These are phyloP conservation scores for Monosporascus sp. DNA, from an alignment of 2,329 filamentous ascomycete species.

Conservation along the genomic window DNA sequence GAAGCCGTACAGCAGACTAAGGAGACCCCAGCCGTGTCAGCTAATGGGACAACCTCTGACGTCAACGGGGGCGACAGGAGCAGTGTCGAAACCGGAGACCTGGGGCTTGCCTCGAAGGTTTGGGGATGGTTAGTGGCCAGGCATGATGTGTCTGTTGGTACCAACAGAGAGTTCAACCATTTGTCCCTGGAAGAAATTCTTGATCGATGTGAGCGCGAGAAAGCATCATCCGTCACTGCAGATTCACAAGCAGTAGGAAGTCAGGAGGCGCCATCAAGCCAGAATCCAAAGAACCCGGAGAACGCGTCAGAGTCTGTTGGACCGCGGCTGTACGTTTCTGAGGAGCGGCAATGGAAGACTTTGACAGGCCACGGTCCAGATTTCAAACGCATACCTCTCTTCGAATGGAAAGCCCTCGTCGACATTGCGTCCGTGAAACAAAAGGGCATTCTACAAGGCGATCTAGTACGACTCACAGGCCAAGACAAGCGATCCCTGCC, in stretches of 20 bases:
- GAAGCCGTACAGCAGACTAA: neutral
- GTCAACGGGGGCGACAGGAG: slow-evolving; percentile 1
- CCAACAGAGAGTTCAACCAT: slow-evolving; percentile 28
- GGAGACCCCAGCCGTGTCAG: neutral
- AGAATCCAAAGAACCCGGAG: neutral
- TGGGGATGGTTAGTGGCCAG: slow-evolving; percentile 36
- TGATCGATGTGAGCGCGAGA: slow-evolving; percentile 28
- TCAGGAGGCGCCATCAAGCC: slow-evolving; percentile 1
- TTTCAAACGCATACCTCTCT: slow-evolving; percentile 50
- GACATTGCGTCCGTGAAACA: slow-evolving; percentile 50
- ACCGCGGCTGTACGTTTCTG: slow-evolving; percentile 41
- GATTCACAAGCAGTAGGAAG: slow-evolving; percentile 2
- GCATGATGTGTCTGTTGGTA: slow-evolving; percentile 35
- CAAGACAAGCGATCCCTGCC: slow-evolving; percentile 61
- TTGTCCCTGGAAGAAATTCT: slow-evolving; percentile 35
- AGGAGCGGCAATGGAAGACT: slow-evolving; percentile 54
- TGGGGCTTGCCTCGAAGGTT: slow-evolving; percentile 32
- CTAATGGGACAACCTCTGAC: neutral
- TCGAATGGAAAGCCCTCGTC: slow-evolving; percentile 54
- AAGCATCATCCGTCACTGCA: neutral
- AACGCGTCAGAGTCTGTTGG: slow-evolving; percentile 3
- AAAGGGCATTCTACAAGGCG: slow-evolving; percentile 55
- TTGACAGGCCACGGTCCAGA: slow-evolving; percentile 55
- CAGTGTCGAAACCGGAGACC: slow-evolving; percentile 15
- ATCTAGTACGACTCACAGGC: slow-evolving; percentile 50